These are phyloP conservation scores for Alternaria postmessia DNA, from an alignment of 2,329 filamentous ascomycete species.

Conservation along the genomic window DNA sequence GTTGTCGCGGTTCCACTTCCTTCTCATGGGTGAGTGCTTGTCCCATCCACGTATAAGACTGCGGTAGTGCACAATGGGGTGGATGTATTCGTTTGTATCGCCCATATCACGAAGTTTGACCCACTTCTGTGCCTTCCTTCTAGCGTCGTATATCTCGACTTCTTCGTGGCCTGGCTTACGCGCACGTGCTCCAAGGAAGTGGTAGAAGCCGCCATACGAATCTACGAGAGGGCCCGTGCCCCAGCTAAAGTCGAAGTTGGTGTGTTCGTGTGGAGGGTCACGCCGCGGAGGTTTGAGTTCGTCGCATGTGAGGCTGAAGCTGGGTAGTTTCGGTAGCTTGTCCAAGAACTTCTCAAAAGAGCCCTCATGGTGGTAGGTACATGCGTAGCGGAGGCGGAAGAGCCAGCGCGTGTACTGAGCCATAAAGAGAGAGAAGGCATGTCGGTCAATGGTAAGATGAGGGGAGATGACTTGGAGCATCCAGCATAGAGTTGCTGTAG, in stretches of 20 bases:
- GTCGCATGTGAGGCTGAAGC: slow-evolving; percentile 28
- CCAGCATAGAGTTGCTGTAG: slow-evolving; percentile 62
- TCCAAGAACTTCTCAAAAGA: slow-evolving; percentile 21
- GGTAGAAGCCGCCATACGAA: slow-evolving; percentile 54
- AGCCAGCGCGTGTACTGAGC: slow-evolving; percentile 51
- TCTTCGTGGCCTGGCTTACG: slow-evolving; percentile 58
- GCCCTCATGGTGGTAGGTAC: slow-evolving; percentile 41
- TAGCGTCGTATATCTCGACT: slow-evolving; percentile 37
- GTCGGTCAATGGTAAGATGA: slow-evolving; percentile 56
- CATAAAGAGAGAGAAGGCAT: slow-evolving; percentile 53
- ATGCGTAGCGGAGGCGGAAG: slow-evolving; percentile 36
- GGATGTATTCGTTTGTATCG: slow-evolving; percentile 61
- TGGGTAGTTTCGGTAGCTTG: slow-evolving; percentile 27
- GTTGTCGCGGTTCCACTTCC: slow-evolving; percentile 31
- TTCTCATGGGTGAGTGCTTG: slow-evolving; percentile 30
- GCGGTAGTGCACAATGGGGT: slow-evolving; percentile 51
- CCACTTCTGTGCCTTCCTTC: slow-evolving; percentile 47
- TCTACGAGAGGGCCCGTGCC: slow-evolving; percentile 54
- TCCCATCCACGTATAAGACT: slow-evolving; percentile 36
- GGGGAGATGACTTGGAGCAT: slow-evolving; percentile 63
- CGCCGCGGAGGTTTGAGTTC: slow-evolving; percentile 30
- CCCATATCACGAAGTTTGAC: slow-evolving; percentile 50
- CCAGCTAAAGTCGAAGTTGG: slow-evolving; percentile 57
- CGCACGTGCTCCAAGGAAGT: slow-evolving; percentile 51
- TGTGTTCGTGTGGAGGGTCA: slow-evolving; percentile 42